A percentile compares a stretch with the other conserved stretches of the same genome.
Evolutionary conservation across 2,329 filamentous ascomycete genomes (phyloP).

Genomic region (Calonectria fujianensis): DNA sequence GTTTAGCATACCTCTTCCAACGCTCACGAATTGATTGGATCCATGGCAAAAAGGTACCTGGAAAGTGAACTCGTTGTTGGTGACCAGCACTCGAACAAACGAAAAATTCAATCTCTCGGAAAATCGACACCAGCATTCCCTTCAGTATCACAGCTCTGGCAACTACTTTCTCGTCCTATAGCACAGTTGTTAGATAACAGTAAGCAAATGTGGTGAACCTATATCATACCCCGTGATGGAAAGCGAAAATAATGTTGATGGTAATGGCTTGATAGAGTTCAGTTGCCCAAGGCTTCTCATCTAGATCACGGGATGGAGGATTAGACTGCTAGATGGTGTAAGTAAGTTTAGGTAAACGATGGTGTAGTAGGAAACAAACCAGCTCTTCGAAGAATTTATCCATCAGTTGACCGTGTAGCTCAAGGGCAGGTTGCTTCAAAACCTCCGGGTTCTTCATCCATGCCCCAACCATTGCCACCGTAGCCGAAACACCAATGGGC

Average conservation of each 20-base stretch:
- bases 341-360: conserved; percentile 2
- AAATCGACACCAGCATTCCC: conserved; percentile 58
- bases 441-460: conserved; percentile 59
- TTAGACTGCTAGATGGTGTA: conserved; percentile 41
- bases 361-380: conserved; percentile 45
- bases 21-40: conserved; percentile 56
- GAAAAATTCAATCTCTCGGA: conserved; percentile 62
- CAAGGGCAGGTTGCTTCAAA: conserved; percentile 53
- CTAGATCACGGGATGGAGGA: conserved; percentile 39
- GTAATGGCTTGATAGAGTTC: conserved; percentile 60
- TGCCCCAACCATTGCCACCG: conserved; percentile 62
- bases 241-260: conserved; percentile 63
- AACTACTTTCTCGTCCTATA: conserved; percentile 57
- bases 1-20: conserved; percentile 59
- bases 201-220: rapidly evolving
- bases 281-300: conserved; percentile 54
- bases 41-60: conserved; percentile 63
- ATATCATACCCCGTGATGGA: conserved; percentile 59
- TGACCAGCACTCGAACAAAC: conserved; percentile 57
- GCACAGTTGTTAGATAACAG: conserved; percentile 32
- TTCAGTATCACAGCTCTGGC: conserved; percentile 59
- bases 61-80: conserved; percentile 60
- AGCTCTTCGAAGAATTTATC: conserved; percentile 55
- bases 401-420: conserved; percentile 59
- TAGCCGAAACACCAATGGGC: conserved; percentile 53